Conservation (phyloP, 2,329 filamentous ascomycete genomes). For the Pseudogymnoascus sp. region DNA sequence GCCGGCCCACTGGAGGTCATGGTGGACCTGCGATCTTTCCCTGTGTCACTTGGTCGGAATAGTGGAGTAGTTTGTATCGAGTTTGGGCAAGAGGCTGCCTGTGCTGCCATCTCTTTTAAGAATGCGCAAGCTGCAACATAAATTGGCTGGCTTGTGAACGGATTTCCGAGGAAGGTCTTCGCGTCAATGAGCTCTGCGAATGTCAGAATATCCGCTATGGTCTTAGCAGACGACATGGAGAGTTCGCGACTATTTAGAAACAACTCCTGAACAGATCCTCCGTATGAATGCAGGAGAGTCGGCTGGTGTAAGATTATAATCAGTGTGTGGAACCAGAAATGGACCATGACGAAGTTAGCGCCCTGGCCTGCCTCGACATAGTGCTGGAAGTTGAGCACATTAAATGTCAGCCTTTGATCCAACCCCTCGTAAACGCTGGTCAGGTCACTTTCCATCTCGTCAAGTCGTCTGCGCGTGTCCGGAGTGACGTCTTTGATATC, state of each 20-base stretch:
- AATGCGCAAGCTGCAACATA: constrained; percentile 89
- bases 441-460: not conserved
- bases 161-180: constrained; percentile 77
- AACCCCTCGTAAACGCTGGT: constrained; percentile 65
- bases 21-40: not conserved
- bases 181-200: constrained; percentile 81
- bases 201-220: constrained; percentile 78
- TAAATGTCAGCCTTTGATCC: constrained; percentile 69
- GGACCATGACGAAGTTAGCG: constrained; percentile 76
- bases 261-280: constrained; percentile 11
- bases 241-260: constrained; percentile 71
- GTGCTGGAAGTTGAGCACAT: constrained; percentile 75
- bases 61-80: constrained; percentile 9
- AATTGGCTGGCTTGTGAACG: constrained; percentile 83
- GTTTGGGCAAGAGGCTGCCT: constrained; percentile 14
- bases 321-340: constrained; percentile 81
- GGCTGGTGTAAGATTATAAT: constrained; percentile 81
- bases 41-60: not conserved
- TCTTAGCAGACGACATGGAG: constrained; percentile 54
- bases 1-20: not conserved
- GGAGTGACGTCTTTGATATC: constrained; percentile 64
- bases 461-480: constrained; percentile 61
- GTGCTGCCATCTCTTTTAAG: constrained; percentile 50
- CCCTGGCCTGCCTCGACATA: constrained; percentile 74
- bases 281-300: constrained; percentile 59